phyloP scores from a whole-genome alignment of 805 yeast genomes.

The Schwanniomyces vanrijiae region DNA sequence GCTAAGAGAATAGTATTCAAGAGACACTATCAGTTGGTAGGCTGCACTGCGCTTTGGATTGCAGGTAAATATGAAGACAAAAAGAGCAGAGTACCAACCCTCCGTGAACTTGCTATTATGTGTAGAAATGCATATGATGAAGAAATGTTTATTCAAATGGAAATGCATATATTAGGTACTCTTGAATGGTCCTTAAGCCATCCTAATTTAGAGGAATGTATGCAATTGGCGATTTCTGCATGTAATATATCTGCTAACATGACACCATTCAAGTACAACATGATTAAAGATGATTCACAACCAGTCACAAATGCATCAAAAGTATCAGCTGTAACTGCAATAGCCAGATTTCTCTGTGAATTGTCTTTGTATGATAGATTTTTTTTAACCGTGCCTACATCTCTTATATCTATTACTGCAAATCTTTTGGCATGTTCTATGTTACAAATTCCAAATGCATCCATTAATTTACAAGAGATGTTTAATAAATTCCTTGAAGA shows the following conservation, averaged over 20 bases:
- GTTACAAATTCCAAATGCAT: slow-evolving; percentile 47
- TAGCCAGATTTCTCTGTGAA: slow-evolving; percentile 55
- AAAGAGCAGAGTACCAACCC: slow-evolving; percentile 56
- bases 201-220: slow-evolving; percentile 53
- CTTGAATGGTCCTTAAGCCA: slow-evolving; percentile 52
- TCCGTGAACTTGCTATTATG: slow-evolving; percentile 54
- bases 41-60: slow-evolving; percentile 48
- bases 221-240: slow-evolving; percentile 38
- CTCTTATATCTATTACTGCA: slow-evolving; percentile 50
- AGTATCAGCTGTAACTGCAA: slow-evolving; percentile 54
- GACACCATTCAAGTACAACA: slow-evolving; percentile 27
- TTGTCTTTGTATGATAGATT: slow-evolving; percentile 50
- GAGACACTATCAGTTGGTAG: slow-evolving; percentile 48
- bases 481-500: slow-evolving; percentile 9
- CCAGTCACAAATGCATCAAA: slow-evolving; percentile 23
- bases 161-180: slow-evolving; percentile 66
- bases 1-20: slow-evolving; percentile 47
- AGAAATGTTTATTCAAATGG: slow-evolving; percentile 54
- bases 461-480: slow-evolving; percentile 29
- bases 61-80: slow-evolving; percentile 58
- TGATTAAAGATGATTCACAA: slow-evolving; percentile 6
- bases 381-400: slow-evolving; percentile 45
- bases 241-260: slow-evolving; percentile 13
- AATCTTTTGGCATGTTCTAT: slow-evolving; percentile 55
- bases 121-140: slow-evolving; percentile 60